phyloP scores from a whole-genome alignment of 78 protist genomes.

The Planoprotostelium fungivorum region DNA sequence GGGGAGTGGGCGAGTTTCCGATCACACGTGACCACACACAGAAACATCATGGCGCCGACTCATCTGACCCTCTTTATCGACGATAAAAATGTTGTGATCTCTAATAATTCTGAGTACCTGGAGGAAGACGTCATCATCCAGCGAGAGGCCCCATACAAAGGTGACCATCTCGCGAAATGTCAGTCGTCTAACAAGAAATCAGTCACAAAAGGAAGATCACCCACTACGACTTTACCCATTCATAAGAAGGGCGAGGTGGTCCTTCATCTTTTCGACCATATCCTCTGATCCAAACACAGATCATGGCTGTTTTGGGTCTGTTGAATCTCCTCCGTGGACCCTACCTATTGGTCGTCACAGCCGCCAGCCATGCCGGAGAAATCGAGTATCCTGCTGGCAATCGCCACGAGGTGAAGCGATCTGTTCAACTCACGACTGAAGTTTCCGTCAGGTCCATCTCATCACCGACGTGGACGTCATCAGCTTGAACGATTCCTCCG shows the following conservation, averaged over 20 bases:
- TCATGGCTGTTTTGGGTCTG: neutral
- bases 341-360: neutral
- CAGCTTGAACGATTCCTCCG: neutral
- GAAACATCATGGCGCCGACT: too few species aligned
- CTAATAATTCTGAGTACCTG: neutral
- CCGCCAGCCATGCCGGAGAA: neutral
- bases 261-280: neutral
- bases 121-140: neutral
- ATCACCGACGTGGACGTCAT: neutral
- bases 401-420: neutral
- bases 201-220: neutral
- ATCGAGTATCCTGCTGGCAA: neutral
- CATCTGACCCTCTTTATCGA: neutral
- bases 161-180: neutral
- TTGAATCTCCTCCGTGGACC: neutral
- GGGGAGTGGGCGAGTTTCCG: too few species aligned
- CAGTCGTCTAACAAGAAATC: neutral
- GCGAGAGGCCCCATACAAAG: neutral
- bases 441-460: neutral
- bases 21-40: too few species aligned
- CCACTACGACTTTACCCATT: neutral
- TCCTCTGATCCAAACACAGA: neutral
- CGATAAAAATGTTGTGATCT: neutral
- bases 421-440: neutral
- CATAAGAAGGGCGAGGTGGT: neutral